phyloP scores from a whole-genome alignment of 2,329 filamentous ascomycete genomes.

The Epichloe aotearoae region DNA sequence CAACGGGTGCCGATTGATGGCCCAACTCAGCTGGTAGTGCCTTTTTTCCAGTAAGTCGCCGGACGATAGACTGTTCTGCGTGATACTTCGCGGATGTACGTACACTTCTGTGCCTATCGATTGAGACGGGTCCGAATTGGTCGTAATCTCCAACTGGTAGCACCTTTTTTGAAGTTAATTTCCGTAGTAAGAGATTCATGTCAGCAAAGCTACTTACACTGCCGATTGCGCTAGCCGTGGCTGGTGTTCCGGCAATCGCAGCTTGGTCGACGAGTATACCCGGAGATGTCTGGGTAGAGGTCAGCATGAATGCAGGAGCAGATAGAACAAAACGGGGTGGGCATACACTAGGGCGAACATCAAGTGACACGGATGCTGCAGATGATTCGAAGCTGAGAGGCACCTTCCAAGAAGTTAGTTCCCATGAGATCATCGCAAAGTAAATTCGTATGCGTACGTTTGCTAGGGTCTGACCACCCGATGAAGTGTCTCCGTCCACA shows the following conservation, averaged over 20 bases:
- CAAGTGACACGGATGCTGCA: constrained; percentile 6
- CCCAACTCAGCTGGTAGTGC: constrained; percentile 3
- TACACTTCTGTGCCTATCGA: neutral
- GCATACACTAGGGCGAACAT: constrained; percentile 9
- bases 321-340: neutral
- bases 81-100: neutral
- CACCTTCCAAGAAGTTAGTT: constrained; percentile 12
- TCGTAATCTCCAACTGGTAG: neutral
- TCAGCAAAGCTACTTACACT: constrained; percentile 8
- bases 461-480: constrained; percentile 1
- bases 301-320: neutral
- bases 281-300: neutral
- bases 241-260: neutral
- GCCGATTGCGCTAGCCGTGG: neutral
- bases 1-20: neutral
- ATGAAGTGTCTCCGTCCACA: neutral
- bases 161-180: constrained; percentile 11
- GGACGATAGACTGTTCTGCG: neutral
- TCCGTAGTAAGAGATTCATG: neutral
- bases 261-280: neutral
- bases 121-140: neutral
- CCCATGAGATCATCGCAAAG: neutral
- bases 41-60: constrained; percentile 8
- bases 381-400: constrained; percentile 5
- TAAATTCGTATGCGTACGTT: constrained; percentile 7